Conservation (phyloP, 768 basidiomycete genomes). For the Hericium alpestre region DNA sequence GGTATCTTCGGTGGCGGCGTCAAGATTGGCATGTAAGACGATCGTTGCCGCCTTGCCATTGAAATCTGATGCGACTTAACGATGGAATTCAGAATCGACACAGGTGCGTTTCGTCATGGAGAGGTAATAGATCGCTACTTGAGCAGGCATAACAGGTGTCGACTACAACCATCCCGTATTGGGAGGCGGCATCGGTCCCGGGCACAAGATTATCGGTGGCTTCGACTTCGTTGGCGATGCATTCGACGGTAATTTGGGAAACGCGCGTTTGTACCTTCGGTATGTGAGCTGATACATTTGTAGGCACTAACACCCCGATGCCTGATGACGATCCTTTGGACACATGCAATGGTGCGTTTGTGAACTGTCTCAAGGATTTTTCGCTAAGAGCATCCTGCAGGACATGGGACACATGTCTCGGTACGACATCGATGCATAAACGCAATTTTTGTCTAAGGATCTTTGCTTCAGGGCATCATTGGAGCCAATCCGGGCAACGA, state of each 20-base stretch:
- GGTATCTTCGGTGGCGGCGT: conserved; percentile 55
- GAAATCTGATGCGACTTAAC: too few species aligned
- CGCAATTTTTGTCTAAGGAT: too few species aligned
- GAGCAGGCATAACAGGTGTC: conserved; percentile 23
- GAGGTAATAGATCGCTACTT: not conserved
- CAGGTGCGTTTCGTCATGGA: conserved; percentile 10
- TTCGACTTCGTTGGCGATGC: conserved; percentile 50
- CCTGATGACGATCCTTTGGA: conserved; percentile 45
- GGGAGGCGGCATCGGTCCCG: conserved; percentile 44
- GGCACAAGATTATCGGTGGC: conserved; percentile 41
- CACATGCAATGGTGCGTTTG: conserved; percentile 30
- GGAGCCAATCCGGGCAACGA: conserved; percentile 49
- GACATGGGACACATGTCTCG: conserved; percentile 48
- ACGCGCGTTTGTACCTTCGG: too few species aligned
- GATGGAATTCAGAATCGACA: conserved; percentile 32
- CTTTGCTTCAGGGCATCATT: conserved; percentile 37
- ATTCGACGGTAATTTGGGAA: conserved; percentile 28
- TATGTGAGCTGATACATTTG: not conserved
- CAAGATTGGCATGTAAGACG: conserved; percentile 52
- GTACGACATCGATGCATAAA: conserved; percentile 16
- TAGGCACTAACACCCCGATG: conserved; percentile 35
- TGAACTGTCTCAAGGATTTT: not conserved
- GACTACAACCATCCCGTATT: conserved; percentile 49
- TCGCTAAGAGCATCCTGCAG: conserved; percentile 9
- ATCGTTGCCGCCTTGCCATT: not conserved